Evolutionary conservation across 805 yeast species (phyloP).

Genomic region (Starmerella riodocensis): DNA sequence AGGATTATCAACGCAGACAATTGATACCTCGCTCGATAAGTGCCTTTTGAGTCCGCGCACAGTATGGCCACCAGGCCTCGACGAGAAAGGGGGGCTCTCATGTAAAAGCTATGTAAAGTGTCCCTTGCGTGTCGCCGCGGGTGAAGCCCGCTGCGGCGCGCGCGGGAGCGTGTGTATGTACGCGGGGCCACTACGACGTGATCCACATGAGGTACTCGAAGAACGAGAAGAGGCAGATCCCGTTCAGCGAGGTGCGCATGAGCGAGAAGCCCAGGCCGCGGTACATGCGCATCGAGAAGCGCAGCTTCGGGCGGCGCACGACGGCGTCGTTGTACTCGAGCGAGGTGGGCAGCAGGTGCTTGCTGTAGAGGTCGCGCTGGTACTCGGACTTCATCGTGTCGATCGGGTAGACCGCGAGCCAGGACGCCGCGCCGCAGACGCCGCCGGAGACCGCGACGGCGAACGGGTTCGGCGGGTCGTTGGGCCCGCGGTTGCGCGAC

Average conservation of each 20-base stretch:
- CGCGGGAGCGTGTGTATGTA: too few species aligned
- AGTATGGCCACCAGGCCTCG: too few species aligned
- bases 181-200: not conserved
- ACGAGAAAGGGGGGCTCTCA: too few species aligned
- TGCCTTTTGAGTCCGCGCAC: too few species aligned
- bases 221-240: conserved; percentile 60
- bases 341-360: conserved; percentile 41
- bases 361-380: conserved; percentile 61
- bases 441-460: conserved; percentile 65
- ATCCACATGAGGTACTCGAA: conserved; percentile 51
- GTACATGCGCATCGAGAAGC: conserved; percentile 40
- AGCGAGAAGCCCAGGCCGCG: conserved; percentile 68
- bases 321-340: conserved; percentile 30
- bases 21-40: too few species aligned
- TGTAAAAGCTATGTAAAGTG: too few species aligned
- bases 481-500: conserved; percentile 21
- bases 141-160: too few species aligned
- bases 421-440: conserved; percentile 56
- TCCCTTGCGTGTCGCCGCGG: too few species aligned
- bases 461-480: conserved; percentile 28
- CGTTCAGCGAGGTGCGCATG: conserved; percentile 55
- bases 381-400: conserved; percentile 67
- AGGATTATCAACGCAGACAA: too few species aligned
- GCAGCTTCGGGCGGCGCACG: conserved; percentile 23
- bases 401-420: conserved; percentile 65